These are phyloP conservation scores for Sporothrix globosa DNA, from an alignment of 2,329 filamentous ascomycete species.

Conservation along the genomic window DNA sequence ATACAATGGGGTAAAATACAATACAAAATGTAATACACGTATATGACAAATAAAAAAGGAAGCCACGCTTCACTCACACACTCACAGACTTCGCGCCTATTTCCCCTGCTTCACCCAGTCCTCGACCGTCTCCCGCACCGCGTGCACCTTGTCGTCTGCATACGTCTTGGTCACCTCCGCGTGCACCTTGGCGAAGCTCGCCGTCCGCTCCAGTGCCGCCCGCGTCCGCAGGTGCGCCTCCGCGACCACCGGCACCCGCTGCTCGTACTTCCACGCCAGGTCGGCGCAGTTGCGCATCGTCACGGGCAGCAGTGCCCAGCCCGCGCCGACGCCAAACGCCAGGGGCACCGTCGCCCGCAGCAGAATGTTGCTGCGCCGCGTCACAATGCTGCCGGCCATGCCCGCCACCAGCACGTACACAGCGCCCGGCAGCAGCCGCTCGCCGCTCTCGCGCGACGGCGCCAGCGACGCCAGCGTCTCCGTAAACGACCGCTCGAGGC, in stretches of 20 bases:
- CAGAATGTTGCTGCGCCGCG: constrained; percentile 83
- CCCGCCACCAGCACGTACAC: constrained; percentile 92
- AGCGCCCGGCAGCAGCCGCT: constrained; percentile 84
- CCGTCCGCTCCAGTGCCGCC: constrained; percentile 68
- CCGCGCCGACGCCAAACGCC: constrained; percentile 78
- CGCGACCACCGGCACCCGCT: constrained; percentile 79
- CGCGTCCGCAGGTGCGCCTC: constrained; percentile 76
- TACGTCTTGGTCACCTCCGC: constrained; percentile 69
- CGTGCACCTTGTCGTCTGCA: constrained; percentile 79
- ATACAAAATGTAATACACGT: constrained; percentile 26
- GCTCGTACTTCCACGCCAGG: constrained; percentile 89
- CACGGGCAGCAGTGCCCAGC: constrained; percentile 81
- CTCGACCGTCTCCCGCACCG: constrained; percentile 76
- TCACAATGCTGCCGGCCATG: constrained; percentile 92
- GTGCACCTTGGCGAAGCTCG: constrained; percentile 75
- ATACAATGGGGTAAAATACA: constrained; percentile 32
- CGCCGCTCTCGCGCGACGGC: constrained; percentile 80
- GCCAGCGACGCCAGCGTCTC: constrained; percentile 86
- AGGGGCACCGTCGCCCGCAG: constrained; percentile 77
- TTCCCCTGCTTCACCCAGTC: constrained; percentile 90
- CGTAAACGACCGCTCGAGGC: constrained; percentile 87
- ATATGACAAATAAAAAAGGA: constrained; percentile 5
- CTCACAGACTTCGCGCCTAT: constrained; percentile 47
- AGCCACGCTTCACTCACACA: background rate
- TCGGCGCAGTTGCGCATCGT: constrained; percentile 89